Conservation (phyloP, 225 moss, liverwort and hornwort genomes). For the Lunularia cruciata region DNA sequence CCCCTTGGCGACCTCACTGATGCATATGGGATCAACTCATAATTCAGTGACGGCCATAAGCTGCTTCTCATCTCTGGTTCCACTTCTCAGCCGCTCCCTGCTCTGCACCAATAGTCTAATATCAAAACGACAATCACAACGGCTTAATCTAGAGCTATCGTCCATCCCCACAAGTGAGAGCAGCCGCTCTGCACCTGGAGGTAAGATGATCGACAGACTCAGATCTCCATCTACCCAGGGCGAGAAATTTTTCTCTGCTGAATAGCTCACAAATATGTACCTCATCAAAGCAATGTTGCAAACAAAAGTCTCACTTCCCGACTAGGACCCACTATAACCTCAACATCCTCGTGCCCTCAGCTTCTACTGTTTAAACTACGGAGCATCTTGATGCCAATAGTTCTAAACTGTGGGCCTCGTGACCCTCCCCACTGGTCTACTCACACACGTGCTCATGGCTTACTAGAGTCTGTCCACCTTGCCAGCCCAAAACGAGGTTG, state of each 20-base stretch:
- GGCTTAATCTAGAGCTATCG: background rate
- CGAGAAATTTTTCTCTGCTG: background rate
- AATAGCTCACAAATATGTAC: constrained; percentile 8
- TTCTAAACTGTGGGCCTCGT: background rate
- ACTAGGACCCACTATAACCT: no score
- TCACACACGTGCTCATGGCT: constrained; percentile 1
- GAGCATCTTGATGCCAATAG: background rate
- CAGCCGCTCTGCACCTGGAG: background rate
- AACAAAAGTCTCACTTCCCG: no score
- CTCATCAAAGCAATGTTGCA: no score
- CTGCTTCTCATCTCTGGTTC: constrained; percentile 2
- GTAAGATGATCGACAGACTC: background rate
- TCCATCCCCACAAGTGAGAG: background rate
- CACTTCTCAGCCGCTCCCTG: background rate
- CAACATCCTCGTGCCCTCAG: no score
- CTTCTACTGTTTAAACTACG: no score
- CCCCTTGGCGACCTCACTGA: background rate
- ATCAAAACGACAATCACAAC: no score
- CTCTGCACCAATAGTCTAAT: background rate
- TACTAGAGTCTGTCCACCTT: background rate
- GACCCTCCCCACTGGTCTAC: background rate
- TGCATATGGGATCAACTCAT: background rate
- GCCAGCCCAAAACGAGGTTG: background rate
- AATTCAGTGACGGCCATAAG: background rate
- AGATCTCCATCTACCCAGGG: background rate